Base-by-base conservation (phyloP, 352 stramenopile genomes). In the Pythium pectinolyticum region DNA sequence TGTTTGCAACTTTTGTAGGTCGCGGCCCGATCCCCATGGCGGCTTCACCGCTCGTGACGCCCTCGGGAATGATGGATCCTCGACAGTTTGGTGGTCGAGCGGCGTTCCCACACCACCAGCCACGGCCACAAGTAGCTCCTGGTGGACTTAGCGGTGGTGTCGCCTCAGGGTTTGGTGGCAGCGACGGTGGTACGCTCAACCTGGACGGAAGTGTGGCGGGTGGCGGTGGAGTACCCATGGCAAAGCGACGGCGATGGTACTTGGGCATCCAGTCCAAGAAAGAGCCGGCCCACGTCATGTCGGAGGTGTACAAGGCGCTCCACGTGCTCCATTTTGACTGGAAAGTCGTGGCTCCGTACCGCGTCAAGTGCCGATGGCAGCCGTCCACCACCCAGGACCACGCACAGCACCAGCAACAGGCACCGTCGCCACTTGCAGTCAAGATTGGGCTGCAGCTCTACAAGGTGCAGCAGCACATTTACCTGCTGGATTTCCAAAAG, bases 191-290 rank as follows among this genome's bases (percentile, higher is more conserved):
- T n/a, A n/a, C n/a, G n/a, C n/a, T n/a, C n/a, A n/a, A n/a, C n/a
- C n/a, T n/a, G n/a, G n/a, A n/a, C n/a, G n/a, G n/a, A n/a, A n/a
- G n/a, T n/a, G n/a, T n/a, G n/a, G n/a, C n/a, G n/a, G n/a, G n/a
- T n/a, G n/a, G n/a, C n/a, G n/a, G n/a, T n/a, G n/a, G n/a, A n/a
- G n/a, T n/a, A n/a, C n/a, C n/a, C n/a, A n/a, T n/a, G n/a, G 74
- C 77, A 7, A 94, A 94, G 70, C 66, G 83, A 41, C 84, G 97
- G 70, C 75, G 97, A 65, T 99, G 97, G 97, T 99, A 99, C 71
- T 69, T 99, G 53, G 97, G 97, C 41, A 99, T 99, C 71, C 97
- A 99, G 84, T 98, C 90, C 67, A 99, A 99, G 75, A 99, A 99
- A 76, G 97, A 99, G 64, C 97, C 97, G 14, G 96, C 95, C 34